phyloP scores from a whole-genome alignment of 2,329 filamentous ascomycete genomes.

The Aspergillus unguis region DNA sequence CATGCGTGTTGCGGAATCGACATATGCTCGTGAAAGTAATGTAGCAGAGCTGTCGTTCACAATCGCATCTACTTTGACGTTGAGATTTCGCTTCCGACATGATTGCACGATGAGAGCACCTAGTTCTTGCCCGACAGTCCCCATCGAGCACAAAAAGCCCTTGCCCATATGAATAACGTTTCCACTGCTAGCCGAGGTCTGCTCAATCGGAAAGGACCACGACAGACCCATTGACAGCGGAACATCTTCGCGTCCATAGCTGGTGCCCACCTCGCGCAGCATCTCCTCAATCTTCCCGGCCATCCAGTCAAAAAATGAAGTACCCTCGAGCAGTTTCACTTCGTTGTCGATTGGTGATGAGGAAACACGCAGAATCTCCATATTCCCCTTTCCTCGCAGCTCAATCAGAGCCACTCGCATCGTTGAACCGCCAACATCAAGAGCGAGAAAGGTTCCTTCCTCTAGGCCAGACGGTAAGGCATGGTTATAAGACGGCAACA shows the following conservation, averaged over 20 bases:
- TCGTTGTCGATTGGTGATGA: constrained; percentile 56
- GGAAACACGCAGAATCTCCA: constrained; percentile 55
- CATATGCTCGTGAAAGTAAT: constrained; percentile 60
- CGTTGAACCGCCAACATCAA: constrained; percentile 66
- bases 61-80: constrained; percentile 60
- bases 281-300: constrained; percentile 57
- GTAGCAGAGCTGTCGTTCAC: constrained; percentile 63
- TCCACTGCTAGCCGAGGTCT: constrained; percentile 58
- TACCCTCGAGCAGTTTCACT: constrained; percentile 54
- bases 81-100: constrained; percentile 53
- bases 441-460: constrained; percentile 57
- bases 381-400: constrained; percentile 49
- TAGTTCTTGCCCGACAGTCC: constrained; percentile 58
- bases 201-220: constrained; percentile 66
- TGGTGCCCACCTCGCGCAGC: constrained; percentile 43
- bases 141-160: constrained; percentile 59
- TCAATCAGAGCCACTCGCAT: constrained; percentile 61
- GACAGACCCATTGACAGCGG: constrained; percentile 59
- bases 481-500: constrained; percentile 64
- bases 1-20: constrained; percentile 59
- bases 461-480: constrained; percentile 59
- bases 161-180: constrained; percentile 63
- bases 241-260: constrained; percentile 36
- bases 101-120: constrained; percentile 58
- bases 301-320: constrained; percentile 66